A percentile compares a stretch with the other conserved stretches of the same genome.
These are phyloP conservation scores for Datura wrightii DNA, from an alignment of 257 asterid species.

Conservation along the genomic window DNA sequence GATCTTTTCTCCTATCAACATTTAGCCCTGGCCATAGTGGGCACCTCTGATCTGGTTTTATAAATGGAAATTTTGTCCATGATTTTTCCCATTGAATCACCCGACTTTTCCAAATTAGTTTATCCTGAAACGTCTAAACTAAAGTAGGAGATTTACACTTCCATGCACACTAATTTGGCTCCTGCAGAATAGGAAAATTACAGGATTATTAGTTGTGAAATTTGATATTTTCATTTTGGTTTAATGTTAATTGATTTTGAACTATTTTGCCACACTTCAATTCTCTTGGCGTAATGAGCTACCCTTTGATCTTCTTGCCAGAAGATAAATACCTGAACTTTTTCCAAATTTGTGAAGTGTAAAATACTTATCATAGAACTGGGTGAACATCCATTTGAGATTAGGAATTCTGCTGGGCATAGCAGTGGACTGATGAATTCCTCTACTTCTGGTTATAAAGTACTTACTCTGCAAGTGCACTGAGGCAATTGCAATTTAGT, in stretches of 20 bases:
- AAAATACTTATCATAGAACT: not conserved
- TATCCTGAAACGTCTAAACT: slow-evolving; percentile 13
- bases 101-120: not conserved
- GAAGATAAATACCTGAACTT: not conserved
- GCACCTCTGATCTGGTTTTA: not conserved
- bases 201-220: slow-evolving; percentile 4
- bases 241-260: slow-evolving; percentile 2
- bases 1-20: not conserved
- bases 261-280: not conserved
- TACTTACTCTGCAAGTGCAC: slow-evolving; percentile 5
- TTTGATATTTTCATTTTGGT: slow-evolving; percentile 23
- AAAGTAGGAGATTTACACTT: slow-evolving; percentile 17
- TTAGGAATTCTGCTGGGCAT: not conserved
- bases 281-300: not conserved
- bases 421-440: not conserved
- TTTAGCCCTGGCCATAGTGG: not conserved
- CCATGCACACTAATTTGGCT: not conserved
- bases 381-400: not conserved
- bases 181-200: slow-evolving; percentile 3
- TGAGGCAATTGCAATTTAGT: not conserved
- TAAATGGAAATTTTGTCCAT: not conserved
- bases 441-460: slow-evolving; percentile 15
- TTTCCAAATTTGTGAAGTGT: not conserved
- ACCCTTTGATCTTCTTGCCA: not conserved
- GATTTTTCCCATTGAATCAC: slow-evolving; percentile 14